Conservation (phyloP, 2,329 filamentous ascomycete genomes). For the Botrytis fabae region DNA sequence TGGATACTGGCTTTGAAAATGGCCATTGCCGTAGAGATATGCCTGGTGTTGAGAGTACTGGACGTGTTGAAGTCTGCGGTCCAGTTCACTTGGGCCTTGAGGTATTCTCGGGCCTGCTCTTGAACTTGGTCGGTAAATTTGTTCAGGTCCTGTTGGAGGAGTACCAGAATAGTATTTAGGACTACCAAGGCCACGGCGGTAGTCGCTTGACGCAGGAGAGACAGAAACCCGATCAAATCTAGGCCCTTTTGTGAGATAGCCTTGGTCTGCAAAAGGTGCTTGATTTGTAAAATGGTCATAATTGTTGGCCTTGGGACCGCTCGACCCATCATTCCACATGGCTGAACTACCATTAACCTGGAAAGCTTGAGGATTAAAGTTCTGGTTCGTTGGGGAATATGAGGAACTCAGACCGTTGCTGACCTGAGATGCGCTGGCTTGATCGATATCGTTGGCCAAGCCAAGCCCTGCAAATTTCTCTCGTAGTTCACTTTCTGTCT, state of each 20-base stretch:
- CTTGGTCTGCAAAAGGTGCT: constrained; percentile 37
- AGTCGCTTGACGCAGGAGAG: constrained; percentile 40
- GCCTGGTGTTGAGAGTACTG: constrained; percentile 39
- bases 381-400: constrained; percentile 36
- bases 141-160: constrained; percentile 36
- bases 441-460: constrained; percentile 35
- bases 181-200: constrained; percentile 38
- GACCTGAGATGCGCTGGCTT: constrained; percentile 29
- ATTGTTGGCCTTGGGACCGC: constrained; percentile 33
- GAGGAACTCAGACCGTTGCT: constrained; percentile 28
- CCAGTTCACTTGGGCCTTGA: constrained; percentile 35
- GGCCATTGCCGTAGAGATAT: constrained; percentile 39
- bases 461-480: constrained; percentile 36
- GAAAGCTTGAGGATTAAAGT: constrained; percentile 32
- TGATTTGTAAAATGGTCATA: constrained; percentile 36
- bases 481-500: constrained; percentile 35
- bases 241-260: constrained; percentile 35
- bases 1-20: constrained; percentile 45
- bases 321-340: constrained; percentile 36
- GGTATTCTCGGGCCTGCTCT: constrained; percentile 35
- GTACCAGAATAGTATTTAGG: constrained; percentile 39
- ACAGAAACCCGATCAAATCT: constrained; percentile 37
- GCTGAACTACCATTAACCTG: constrained; percentile 31
- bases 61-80: constrained; percentile 36
- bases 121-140: constrained; percentile 36